phyloP scores from a whole-genome alignment of 345 rosid genomes.

The Populus deltoides region DNA sequence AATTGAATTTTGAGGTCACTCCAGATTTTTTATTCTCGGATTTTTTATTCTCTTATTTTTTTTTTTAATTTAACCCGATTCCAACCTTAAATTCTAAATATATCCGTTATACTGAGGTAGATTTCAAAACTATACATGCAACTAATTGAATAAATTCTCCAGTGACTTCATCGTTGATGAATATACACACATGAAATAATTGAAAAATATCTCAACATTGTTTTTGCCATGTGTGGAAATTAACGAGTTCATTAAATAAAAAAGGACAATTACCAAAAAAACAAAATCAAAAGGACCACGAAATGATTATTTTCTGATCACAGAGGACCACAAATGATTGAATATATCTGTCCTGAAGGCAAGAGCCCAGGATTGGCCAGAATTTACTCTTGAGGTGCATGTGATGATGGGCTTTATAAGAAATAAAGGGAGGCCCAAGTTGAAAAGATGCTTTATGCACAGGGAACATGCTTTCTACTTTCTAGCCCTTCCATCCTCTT shows the following conservation, averaged over 20 bases:
- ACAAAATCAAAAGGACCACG: not conserved
- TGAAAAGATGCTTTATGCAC: slow-evolving; percentile 11
- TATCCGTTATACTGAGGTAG: no score
- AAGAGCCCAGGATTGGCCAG: no score
- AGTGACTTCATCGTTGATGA: no score
- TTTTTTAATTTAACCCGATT: no score
- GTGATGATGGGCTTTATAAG: not conserved
- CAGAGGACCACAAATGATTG: slow-evolving; percentile 13
- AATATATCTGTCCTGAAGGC: not conserved
- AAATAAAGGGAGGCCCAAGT: not conserved
- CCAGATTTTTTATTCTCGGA: no score
- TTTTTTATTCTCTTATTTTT: no score
- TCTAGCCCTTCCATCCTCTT: not conserved
- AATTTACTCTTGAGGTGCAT: no score
- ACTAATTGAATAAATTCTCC: not conserved
- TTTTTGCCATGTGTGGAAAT: not conserved
- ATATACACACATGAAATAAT: no score
- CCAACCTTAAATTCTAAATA: no score
- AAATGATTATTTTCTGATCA: not conserved
- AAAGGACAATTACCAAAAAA: not conserved
- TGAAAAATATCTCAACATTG: no score
- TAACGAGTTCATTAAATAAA: not conserved
- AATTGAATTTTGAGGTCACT: no score
- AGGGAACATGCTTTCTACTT: not conserved
- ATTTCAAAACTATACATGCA: no score